Evolutionary conservation across 208 protist genomes (phyloP), one percentile per base, ranked within the genome.

Genomic region (Leishmania major): DNA sequence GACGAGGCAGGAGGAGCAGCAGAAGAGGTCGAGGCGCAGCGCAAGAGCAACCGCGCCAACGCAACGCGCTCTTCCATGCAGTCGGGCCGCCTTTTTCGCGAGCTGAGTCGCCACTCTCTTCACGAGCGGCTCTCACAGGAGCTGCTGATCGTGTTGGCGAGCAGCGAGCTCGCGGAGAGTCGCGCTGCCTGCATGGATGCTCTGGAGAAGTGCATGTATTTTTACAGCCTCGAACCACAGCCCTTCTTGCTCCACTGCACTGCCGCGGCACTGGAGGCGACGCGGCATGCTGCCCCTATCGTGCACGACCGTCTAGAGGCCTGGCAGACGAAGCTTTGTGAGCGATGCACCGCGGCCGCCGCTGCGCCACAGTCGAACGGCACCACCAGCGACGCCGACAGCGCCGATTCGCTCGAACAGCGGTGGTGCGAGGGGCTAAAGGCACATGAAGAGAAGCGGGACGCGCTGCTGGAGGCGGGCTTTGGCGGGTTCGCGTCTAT

Each of bases 51-150:
- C 80, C 89, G 94, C 62, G 76, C 72, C 37, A 90, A 87, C 31
- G 86, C 88, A 17, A 89, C 92, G 28, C 91, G 89, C 37, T 87
- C 87, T 22, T 96, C 92, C 10, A 92, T 95, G 81, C 93, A 96
- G 76, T 92, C 89, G 62, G 91, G 90, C n/a, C 90, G 92, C 28
- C 88, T 98, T 22, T 84, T 92, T 59, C 88, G 92, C 1, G 93
- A 97, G 87, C 87, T 98, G 69, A 93, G 89, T 70, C 92, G 92
- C 77, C 93, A 90, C 84, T 98, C 95, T 3, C 85, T 93, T n/a
- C 95, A 98, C 78, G 95, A 98, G 84, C 82, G 83, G 62, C 87
- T 98, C 59, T 90, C 95, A 7, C 85, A 89, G 69, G 88, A 90
- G 37, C 76, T 98, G 7, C 82, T 96, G 47, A 62, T 94, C n/a